Conservation (phyloP, 2,329 filamentous ascomycete genomes). For the Fusarium haematococcum region DNA sequence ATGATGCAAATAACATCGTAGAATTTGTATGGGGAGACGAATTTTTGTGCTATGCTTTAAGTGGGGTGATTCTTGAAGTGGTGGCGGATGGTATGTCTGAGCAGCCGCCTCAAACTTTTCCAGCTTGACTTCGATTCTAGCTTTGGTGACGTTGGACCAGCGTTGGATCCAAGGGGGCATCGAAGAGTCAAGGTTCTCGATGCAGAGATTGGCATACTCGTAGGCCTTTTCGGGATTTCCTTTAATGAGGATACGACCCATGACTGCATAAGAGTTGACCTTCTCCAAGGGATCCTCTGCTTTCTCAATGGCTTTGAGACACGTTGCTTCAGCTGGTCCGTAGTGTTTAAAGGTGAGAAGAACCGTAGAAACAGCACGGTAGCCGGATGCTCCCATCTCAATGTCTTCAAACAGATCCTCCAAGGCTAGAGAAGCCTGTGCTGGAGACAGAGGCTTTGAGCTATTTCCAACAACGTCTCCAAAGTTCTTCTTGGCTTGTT, state of each 20-base stretch:
- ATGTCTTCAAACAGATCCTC: slow-evolving; percentile 37
- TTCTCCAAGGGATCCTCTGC: slow-evolving; percentile 24
- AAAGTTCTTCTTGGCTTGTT: slow-evolving; percentile 38
- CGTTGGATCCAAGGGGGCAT: slow-evolving; percentile 27
- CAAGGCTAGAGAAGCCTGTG: slow-evolving; percentile 30
- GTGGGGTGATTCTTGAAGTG: no score
- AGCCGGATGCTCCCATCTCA: slow-evolving; percentile 20
- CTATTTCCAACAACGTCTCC: not conserved
- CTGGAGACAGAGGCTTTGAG: not conserved
- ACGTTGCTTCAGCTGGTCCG: slow-evolving; percentile 28
- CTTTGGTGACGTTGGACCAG: slow-evolving; percentile 30
- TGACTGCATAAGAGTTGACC: slow-evolving; percentile 26
- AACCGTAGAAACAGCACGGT: slow-evolving; percentile 37
- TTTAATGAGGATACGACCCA: slow-evolving; percentile 27
- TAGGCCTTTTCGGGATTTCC: slow-evolving; percentile 22
- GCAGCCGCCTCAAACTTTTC: slow-evolving; percentile 21
- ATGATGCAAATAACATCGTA: no score
- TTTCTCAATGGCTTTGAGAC: slow-evolving; percentile 27
- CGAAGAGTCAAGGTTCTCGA: slow-evolving; percentile 4
- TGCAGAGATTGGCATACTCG: slow-evolving; percentile 4
- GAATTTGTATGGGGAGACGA: no score
- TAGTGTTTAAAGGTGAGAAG: slow-evolving; percentile 25
- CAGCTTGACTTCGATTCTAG: slow-evolving; percentile 24
- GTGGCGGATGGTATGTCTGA: no score
- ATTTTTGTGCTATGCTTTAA: no score